Evolutionary conservation across 1,284 basidiomycete species (phyloP).

Genomic region (Sanghuangporus sanghuang): DNA sequence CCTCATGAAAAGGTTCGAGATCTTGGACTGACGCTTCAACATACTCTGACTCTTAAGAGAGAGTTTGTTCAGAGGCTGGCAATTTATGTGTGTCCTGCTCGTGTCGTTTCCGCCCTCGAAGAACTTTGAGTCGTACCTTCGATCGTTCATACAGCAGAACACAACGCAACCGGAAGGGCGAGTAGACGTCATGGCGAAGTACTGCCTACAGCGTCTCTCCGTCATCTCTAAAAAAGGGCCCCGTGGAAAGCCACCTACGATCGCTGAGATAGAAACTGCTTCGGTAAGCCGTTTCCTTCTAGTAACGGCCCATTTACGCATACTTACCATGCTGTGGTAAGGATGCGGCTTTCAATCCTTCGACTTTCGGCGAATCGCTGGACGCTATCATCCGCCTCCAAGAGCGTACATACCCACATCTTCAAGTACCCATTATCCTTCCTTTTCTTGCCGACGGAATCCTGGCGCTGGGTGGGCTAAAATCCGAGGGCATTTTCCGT

Average conservation of each 20-base stretch:
- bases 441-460: slow-evolving; percentile 90
- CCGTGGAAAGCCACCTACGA: slow-evolving; percentile 73
- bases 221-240: slow-evolving; percentile 77
- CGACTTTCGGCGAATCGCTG: slow-evolving; percentile 86
- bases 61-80: slow-evolving; percentile 85
- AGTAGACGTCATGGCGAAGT: slow-evolving; percentile 85
- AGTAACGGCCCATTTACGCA: neutral
- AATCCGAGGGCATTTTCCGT: slow-evolving; percentile 86
- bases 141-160: slow-evolving; percentile 68
- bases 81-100: slow-evolving; percentile 81
- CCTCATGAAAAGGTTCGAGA: neutral
- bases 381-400: slow-evolving; percentile 81
- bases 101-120: slow-evolving; percentile 88
- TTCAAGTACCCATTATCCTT: slow-evolving; percentile 85
- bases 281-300: slow-evolving; percentile 44
- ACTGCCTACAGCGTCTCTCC: slow-evolving; percentile 69
- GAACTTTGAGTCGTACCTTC: slow-evolving; percentile 81
- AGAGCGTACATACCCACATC: slow-evolving; percentile 75
- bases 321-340: slow-evolving; percentile 24
- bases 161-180: slow-evolving; percentile 64
- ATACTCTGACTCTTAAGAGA: slow-evolving; percentile 44
- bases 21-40: neutral
- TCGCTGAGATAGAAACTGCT: slow-evolving; percentile 84
- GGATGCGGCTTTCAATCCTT: slow-evolving; percentile 91
- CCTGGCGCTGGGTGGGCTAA: slow-evolving; percentile 78